Evolutionary conservation across 2,329 filamentous ascomycete genomes (phyloP), one percentile per base, ranked within the genome.

Genomic region (Pleomassaria siparia): DNA sequence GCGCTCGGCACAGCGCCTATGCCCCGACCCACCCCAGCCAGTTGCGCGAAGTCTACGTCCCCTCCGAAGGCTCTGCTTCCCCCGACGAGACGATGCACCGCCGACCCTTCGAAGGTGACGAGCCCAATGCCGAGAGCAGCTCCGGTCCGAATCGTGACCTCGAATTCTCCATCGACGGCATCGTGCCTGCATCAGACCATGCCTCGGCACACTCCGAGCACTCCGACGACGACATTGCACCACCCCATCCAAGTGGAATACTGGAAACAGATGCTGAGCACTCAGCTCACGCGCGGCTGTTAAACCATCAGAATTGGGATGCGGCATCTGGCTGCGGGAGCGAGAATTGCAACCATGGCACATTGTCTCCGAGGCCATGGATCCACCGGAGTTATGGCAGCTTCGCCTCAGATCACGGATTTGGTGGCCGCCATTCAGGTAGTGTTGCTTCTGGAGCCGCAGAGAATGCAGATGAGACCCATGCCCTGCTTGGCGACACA

Each of bases 311-410:
- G 30, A 60, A 65, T 33, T 67, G 55, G 62, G 72, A 71, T 45
- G 59, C 56, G 28, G 58, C 52, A 11, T 58, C 63, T 22, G 59
- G 58, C 22, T 66, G 58, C 43, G 69, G 66, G 15, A 60, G 58
- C 11, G 58, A 64, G n/a, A 53, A 64, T 30, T 89, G 85, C 74
- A 79, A 80, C 59, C 87, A 94, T 72, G 89, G 88, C 58, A 88
- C 87, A 13, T 89, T 91, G 63, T 90, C 88, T 35, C 86, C 88
- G 1, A 76, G 83, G 29, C 80, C 86, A 0, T 73, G 72, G 37
- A 82, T 79, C 41, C 76, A 78, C 3, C 66, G 71, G 44, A 74
- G 72, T 44, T 74, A 78, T 77, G 72, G 79, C 72, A 80, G 74
- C 57, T 76, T 85, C 56, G 55, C 62, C 66, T 69, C 67, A 16